Conservation (phyloP, 345 rosid species). For the Acer yangbiense region DNA sequence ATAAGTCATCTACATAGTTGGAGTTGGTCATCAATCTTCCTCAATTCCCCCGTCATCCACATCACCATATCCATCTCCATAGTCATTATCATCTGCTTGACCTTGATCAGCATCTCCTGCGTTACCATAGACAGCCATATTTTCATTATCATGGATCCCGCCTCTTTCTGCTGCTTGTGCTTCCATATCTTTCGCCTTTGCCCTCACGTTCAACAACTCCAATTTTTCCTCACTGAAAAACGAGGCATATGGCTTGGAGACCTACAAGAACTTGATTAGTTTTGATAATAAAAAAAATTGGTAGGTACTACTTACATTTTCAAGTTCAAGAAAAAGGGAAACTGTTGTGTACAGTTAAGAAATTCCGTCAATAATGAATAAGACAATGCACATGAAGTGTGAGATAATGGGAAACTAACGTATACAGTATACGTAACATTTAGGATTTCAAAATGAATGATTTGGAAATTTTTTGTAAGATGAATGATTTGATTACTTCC, state of each 20-base stretch:
- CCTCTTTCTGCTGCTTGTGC: constrained; percentile 24
- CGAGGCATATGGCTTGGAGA: constrained; percentile 65
- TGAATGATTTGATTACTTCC: not conserved
- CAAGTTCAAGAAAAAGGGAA: not conserved
- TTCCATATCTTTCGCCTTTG: constrained; percentile 11
- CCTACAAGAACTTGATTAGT: constrained; percentile 48
- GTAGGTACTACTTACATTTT: not conserved
- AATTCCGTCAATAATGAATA: not conserved
- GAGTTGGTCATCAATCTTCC: not conserved
- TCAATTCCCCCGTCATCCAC: constrained; percentile 45
- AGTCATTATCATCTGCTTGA: constrained; percentile 43
- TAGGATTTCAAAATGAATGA: not conserved
- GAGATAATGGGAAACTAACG: not conserved
- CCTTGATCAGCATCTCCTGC: constrained; percentile 42
- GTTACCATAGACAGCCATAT: constrained; percentile 17
- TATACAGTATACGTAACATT: not conserved
- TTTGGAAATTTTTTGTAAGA: not conserved
- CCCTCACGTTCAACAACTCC: constrained; percentile 43
- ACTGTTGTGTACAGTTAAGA: not conserved
- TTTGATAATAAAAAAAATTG: not conserved
- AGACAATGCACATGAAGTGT: not conserved
- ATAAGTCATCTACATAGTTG: not conserved
- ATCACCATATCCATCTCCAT: constrained; percentile 52
- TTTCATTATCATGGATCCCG: constrained; percentile 25
- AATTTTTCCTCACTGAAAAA: constrained; percentile 67